These are phyloP conservation scores for Penicillium sp. DNA, from an alignment of 2,329 filamentous ascomycete species.

Conservation along the genomic window DNA sequence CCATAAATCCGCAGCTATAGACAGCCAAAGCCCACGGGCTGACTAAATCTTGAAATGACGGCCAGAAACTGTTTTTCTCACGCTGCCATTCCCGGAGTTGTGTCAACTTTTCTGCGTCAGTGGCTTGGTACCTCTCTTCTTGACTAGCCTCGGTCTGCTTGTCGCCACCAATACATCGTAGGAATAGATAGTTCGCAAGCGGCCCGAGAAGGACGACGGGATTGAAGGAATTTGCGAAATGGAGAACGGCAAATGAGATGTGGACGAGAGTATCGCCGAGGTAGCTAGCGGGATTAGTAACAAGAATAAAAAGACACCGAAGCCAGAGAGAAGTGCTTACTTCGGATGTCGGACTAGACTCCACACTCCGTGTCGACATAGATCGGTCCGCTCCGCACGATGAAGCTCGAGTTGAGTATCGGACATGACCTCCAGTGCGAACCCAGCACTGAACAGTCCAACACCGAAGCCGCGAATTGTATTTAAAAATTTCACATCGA, in stretches of 20 bases:
- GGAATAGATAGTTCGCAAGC: slow-evolving; percentile 57
- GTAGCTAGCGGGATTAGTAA: not conserved
- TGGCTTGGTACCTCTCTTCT: slow-evolving; percentile 52
- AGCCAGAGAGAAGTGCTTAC: slow-evolving; percentile 41
- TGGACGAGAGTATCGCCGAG: not conserved
- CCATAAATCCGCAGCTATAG: slow-evolving; percentile 50
- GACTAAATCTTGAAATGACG: slow-evolving; percentile 47
- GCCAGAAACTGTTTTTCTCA: slow-evolving; percentile 63
- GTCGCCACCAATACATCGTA: slow-evolving; percentile 59
- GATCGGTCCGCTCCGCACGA: slow-evolving; percentile 42
- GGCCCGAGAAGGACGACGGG: not conserved
- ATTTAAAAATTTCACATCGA: not conserved
- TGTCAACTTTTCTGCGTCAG: slow-evolving; percentile 52
- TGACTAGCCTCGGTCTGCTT: slow-evolving; percentile 56
- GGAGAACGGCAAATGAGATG: not conserved
- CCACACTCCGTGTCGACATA: slow-evolving; percentile 61
- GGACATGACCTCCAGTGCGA: slow-evolving; percentile 57
- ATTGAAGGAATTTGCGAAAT: not conserved
- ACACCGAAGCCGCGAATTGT: slow-evolving; percentile 47
- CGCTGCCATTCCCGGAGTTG: slow-evolving; percentile 54
- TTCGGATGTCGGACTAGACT: slow-evolving; percentile 63
- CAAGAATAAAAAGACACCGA: slow-evolving; percentile 26
- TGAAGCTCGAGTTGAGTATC: slow-evolving; percentile 58
- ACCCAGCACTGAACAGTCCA: slow-evolving; percentile 57
- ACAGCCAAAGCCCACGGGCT: slow-evolving; percentile 61